Conservation (phyloP, 495 filamentous ascomycete species). For the Hypoxylon fuscum region DNA sequence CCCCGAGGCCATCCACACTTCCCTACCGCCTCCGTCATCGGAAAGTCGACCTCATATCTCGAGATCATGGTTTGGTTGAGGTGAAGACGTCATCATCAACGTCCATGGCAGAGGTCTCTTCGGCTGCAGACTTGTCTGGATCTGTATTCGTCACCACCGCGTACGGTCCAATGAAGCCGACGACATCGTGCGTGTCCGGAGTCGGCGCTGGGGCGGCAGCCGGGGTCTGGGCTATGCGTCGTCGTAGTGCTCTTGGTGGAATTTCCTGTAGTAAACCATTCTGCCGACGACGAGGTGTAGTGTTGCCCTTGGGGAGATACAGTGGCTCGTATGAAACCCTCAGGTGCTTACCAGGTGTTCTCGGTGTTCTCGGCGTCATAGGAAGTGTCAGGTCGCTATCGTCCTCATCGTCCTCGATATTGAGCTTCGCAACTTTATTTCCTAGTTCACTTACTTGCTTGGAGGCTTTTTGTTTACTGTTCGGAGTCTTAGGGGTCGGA, state of each 20-base stretch:
- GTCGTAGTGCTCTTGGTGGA: too few relatives aligned
- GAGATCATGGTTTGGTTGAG: too few relatives aligned
- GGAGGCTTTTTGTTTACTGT: neutral
- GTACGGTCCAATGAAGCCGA: neutral
- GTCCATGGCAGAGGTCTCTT: neutral
- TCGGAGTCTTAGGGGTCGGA: neutral
- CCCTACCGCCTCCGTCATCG: too few relatives aligned
- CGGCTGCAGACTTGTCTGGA: neutral
- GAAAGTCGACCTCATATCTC: too few relatives aligned
- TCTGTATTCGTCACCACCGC: neutral
- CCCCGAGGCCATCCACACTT: too few relatives aligned
- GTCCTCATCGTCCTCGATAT: neutral
- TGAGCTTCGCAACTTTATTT: neutral
- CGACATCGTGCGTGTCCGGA: neutral
- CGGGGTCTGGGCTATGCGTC: neutral
- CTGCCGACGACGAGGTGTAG: too few relatives aligned
- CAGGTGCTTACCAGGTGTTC: neutral
- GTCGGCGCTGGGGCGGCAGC: neutral
- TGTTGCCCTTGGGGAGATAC: too few relatives aligned
- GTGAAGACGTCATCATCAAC: neutral
- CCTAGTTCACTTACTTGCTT: neutral
- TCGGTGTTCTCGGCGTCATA: neutral
- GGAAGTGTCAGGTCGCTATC: neutral
- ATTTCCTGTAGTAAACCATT: too few relatives aligned
- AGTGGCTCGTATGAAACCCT: neutral